These are phyloP conservation scores for Colletotrichum musae DNA, from an alignment of 2,329 filamentous ascomycete species.

Conservation along the genomic window DNA sequence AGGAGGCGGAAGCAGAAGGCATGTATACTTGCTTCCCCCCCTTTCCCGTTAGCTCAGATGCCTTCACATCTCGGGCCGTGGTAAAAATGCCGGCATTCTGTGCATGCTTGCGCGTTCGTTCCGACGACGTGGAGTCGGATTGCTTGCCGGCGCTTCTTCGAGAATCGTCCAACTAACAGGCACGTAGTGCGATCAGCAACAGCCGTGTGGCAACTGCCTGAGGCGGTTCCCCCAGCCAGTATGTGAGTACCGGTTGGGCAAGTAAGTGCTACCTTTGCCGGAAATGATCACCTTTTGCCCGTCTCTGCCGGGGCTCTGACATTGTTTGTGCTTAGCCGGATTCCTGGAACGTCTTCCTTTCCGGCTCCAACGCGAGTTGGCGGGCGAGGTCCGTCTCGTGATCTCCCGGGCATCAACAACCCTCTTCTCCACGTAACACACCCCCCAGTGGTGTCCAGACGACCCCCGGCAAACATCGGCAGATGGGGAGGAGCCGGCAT, in stretches of 20 bases:
- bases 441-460: slow-evolving; percentile 1
- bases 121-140: background rate
- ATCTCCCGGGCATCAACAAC: slow-evolving; percentile 39
- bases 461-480: background rate
- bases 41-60: background rate
- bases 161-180: slow-evolving; percentile 22
- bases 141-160: too few relatives aligned
- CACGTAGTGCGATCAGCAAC: slow-evolving; percentile 66
- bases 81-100: too few relatives aligned
- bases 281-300: background rate
- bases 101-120: background rate
- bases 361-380: slow-evolving; percentile 25
- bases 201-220: slow-evolving; percentile 68
- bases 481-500: background rate
- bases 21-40: slow-evolving; percentile 32
- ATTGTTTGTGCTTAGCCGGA: slow-evolving; percentile 14
- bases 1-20: slow-evolving; percentile 68
- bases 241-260: slow-evolving; percentile 61
- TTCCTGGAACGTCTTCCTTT: slow-evolving; percentile 35
- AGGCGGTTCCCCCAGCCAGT: slow-evolving; percentile 66
- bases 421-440: slow-evolving; percentile 42
- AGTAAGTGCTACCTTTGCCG: slow-evolving; percentile 42
- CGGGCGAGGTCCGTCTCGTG: slow-evolving; percentile 5
- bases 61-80: background rate
- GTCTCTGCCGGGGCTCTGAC: slow-evolving; percentile 3